Percentiles rank a stretch among this genome's conserved stretches.
Evolutionary conservation across 2,329 filamentous ascomycete species (phyloP).

Genomic region (Phyllosticta citrichinensis): DNA sequence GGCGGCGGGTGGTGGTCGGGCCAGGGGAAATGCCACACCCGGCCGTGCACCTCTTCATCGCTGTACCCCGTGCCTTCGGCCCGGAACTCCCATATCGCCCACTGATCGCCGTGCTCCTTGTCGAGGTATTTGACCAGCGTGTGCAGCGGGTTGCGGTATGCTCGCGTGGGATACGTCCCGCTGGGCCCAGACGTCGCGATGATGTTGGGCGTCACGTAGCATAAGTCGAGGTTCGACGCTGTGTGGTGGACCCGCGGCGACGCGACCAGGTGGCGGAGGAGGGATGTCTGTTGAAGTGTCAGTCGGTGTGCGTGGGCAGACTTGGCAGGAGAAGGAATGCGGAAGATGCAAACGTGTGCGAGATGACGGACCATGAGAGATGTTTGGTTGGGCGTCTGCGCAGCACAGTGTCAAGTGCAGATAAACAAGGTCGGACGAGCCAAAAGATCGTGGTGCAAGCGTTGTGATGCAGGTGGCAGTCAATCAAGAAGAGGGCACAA

Average conservation of each 20-base stretch:
- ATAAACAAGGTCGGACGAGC: neutral
- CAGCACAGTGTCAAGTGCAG: neutral
- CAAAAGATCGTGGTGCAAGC: neutral
- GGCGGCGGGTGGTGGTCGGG: constrained; percentile 96
- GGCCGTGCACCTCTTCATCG: constrained; percentile 74
- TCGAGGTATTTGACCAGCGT: constrained; percentile 82
- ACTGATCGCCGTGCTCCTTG: constrained; percentile 68
- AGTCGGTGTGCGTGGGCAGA: neutral
- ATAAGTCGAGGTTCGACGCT: constrained; percentile 84
- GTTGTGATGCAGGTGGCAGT: neutral
- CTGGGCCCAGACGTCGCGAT: constrained; percentile 76
- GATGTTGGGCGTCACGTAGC: constrained; percentile 83
- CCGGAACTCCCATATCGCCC: constrained; percentile 97
- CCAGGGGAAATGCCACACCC: constrained; percentile 88
- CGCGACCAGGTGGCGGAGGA: constrained; percentile 85
- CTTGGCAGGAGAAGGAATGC: neutral
- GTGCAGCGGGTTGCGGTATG: constrained; percentile 88
- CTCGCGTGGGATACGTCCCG: constrained; percentile 78
- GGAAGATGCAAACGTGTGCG: neutral
- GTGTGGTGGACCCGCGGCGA: constrained; percentile 74
- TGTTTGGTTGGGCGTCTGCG: neutral
- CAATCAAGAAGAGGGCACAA: neutral
- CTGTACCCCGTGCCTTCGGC: constrained; percentile 95
- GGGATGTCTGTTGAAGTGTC: constrained; percentile 21
- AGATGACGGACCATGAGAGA: neutral